Evolutionary conservation across 352 stramenopile species (phyloP), one percentile per base, ranked within the genome.

Genomic region (Globisporangium iwayamae): DNA sequence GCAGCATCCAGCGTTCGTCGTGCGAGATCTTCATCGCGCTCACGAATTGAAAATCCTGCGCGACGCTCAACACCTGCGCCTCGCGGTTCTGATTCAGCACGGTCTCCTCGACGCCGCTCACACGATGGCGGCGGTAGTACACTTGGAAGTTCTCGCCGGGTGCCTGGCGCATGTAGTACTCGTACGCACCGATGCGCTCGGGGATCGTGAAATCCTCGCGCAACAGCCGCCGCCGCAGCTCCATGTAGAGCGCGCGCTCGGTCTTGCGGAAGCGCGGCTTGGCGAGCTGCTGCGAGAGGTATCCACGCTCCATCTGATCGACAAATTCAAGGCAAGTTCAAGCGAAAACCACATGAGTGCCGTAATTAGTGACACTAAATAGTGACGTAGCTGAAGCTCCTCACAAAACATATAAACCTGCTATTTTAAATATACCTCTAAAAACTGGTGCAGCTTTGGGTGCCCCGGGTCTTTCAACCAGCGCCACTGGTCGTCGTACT

Each of bases 41-140:
- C 9, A 95, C 75, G 36, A 91, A 85, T 52, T 88, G 83, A 65
- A 89, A 93, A 16, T 71, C 71, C 41, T 89, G 72, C 18, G 54
- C 54, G 34, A 51, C 25, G 50, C 78, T 68, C n/a, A 89, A 66
- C 53, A 75, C 70, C 22, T 34, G 20, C 11, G 69, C 61, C 48
- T 91, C 76, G 25, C 72, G 54, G 67, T 95, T 95, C 71, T 91
- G 84, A 65, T 95, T 73, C 14, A 95, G 67, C 59, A 95, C 78
- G 50, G 89, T 68, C 72, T 91, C 67, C 53, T 89, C 75, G n/a
- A 41, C 41, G 32, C 62, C 43, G 11, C 53, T 69, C 45, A 20
- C 62, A 20, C 69, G 60, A n/a, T 75, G 71, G 20, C 72, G 73
- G 14, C 86, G 86, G 58, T 85, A 93, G 65, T 93, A 95, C 30